Percentiles rank a stretch among this genome's conserved stretches.
Evolutionary conservation across 2,329 filamentous ascomycete species (phyloP).

Genomic region (Xylariaceae sp.): DNA sequence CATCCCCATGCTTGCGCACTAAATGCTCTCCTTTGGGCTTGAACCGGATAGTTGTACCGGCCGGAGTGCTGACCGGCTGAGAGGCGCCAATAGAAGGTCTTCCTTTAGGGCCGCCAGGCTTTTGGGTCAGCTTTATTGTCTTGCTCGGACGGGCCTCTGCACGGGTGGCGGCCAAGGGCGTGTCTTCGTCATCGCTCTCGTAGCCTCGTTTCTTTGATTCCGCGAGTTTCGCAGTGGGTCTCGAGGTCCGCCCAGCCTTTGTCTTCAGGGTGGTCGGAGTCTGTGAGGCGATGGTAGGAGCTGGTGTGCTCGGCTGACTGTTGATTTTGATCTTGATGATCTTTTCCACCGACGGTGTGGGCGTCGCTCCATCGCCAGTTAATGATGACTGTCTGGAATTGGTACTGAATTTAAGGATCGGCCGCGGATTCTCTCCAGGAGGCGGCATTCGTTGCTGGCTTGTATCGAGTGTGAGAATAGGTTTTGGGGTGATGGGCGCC

Average conservation of each 20-base stretch:
- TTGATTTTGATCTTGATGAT: slow-evolving; percentile 38
- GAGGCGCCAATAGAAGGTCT: slow-evolving; percentile 29
- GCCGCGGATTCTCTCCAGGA: slow-evolving; percentile 26
- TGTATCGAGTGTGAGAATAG: slow-evolving; percentile 27
- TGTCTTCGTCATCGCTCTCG: slow-evolving; percentile 46
- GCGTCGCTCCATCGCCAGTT: slow-evolving; percentile 21
- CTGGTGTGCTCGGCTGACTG: slow-evolving; percentile 28
- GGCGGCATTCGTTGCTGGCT: slow-evolving; percentile 27
- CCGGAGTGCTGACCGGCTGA: slow-evolving; percentile 31
- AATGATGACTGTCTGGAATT: slow-evolving; percentile 25
- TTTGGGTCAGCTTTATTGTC: slow-evolving; percentile 51
- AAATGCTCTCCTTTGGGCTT: slow-evolving; percentile 65
- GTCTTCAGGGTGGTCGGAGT: slow-evolving; percentile 39
- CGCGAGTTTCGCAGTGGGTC: slow-evolving; percentile 52
- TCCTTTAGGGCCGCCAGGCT: slow-evolving; percentile 38
- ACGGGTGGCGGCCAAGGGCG: slow-evolving; percentile 30
- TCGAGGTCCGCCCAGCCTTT: slow-evolving; percentile 55
- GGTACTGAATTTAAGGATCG: slow-evolving; percentile 31
- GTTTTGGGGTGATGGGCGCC: slow-evolving; percentile 26
- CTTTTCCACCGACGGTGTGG: slow-evolving; percentile 27
- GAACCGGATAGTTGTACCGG: slow-evolving; percentile 43
- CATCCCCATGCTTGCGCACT: slow-evolving; percentile 69
- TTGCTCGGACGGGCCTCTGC: slow-evolving; percentile 37
- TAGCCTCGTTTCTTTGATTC: slow-evolving; percentile 58
- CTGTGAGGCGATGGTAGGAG: slow-evolving; percentile 21